These are phyloP conservation scores for Candida alai DNA, from an alignment of 805 yeast species.

Conservation along the genomic window DNA sequence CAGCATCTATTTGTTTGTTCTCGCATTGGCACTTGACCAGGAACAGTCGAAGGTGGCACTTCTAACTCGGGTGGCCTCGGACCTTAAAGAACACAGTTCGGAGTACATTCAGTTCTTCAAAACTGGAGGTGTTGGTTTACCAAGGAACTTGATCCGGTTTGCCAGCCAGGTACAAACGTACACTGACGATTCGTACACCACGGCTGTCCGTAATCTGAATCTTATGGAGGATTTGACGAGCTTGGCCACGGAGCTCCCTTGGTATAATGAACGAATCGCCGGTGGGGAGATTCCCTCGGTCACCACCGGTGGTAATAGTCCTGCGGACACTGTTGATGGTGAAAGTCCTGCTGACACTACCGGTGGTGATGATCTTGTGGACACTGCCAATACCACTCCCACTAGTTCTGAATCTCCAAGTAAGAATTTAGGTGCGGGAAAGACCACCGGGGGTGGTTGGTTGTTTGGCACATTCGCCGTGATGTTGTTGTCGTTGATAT, in stretches of 20 bases:
- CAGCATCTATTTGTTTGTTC: too few species aligned
- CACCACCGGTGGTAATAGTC: too few species aligned
- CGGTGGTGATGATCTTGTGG: not conserved
- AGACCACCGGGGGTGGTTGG: not conserved
- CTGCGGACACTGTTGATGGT: not conserved
- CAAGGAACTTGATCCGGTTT: conserved; percentile 25
- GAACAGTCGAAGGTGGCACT: conserved; percentile 21
- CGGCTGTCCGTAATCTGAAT: conserved; percentile 23
- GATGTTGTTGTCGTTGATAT: not conserved
- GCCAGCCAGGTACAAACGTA: conserved; percentile 28
- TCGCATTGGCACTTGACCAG: too few species aligned
- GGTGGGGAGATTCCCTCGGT: conserved; percentile 5
- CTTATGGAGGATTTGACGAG: conserved; percentile 18
- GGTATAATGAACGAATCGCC: conserved; percentile 25
- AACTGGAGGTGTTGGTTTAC: conserved; percentile 23
- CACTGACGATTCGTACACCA: conserved; percentile 35
- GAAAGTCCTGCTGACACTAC: not conserved
- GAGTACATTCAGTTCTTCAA: conserved; percentile 25
- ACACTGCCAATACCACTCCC: not conserved
- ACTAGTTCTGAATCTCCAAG: too few species aligned
- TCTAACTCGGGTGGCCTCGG: conserved; percentile 33
- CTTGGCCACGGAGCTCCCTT: conserved; percentile 35
- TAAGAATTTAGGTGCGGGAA: not conserved
- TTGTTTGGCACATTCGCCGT: conserved; percentile 1
- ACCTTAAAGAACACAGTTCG: conserved; percentile 22